A percentile compares a stretch with the other conserved stretches of the same genome.
phyloP scores from a whole-genome alignment of 192 early-diverging fungal species.

The Linnemannia elongata region DNA sequence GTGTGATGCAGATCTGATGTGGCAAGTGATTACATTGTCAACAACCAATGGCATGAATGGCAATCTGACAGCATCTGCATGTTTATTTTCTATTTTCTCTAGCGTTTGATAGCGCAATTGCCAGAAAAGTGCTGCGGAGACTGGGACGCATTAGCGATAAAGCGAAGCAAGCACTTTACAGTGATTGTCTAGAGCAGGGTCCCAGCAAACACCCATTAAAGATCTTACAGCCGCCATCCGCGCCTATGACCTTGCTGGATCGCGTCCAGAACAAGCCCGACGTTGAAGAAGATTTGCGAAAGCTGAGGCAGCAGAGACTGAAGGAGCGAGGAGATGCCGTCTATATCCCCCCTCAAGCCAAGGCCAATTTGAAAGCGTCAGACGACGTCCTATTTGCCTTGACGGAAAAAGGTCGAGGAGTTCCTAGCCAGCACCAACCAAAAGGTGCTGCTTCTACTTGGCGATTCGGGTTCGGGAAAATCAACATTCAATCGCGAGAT shows the following conservation, averaged over 20 bases:
- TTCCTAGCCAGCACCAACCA: conserved; percentile 10
- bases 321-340: not conserved
- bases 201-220: too few relatives aligned
- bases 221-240: too few relatives aligned
- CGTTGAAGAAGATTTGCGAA: conserved; percentile 18
- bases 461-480: conserved; percentile 29
- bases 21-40: too few relatives aligned
- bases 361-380: not conserved
- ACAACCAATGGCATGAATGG: too few relatives aligned
- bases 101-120: too few relatives aligned
- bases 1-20: too few relatives aligned
- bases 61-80: too few relatives aligned
- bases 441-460: conserved; percentile 30
- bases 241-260: conserved; percentile 15
- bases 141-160: too few relatives aligned
- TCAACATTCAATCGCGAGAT: conserved; percentile 22
- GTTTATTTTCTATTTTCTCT: too few relatives aligned
- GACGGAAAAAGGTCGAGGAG: conserved; percentile 18
- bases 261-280: conserved; percentile 25
- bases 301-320: not conserved
- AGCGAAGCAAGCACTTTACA: too few relatives aligned
- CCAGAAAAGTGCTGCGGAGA: too few relatives aligned
- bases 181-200: too few relatives aligned
- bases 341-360: conserved; percentile 12
- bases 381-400: not conserved